Base-by-base conservation (phyloP, 371 early-diverging fungal genomes). In the Rhizomucor pusillus region DNA sequence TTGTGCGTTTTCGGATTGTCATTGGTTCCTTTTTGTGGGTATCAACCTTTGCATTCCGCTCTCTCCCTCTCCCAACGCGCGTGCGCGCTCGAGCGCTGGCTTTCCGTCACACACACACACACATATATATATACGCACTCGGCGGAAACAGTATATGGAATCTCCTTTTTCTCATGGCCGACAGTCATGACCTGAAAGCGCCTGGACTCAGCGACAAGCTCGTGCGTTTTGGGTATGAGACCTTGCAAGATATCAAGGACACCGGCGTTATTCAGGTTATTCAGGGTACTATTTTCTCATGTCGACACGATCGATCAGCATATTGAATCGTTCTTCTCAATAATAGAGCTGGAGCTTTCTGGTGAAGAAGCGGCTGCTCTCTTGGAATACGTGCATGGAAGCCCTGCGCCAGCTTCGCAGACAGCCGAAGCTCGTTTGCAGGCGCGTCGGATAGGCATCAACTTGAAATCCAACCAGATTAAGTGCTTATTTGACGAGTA, bases 211-310 rank as follows among this genome's bases (percentile, higher is more conserved):
- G 29, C 29, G 29, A 29, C 7, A 29, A 29, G 29, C 37, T 71
- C 19, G 52, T 59, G 20, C 44, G 57, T 9, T 50, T 44, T 39
- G 72, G 72, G 1, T 68, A 65, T 43, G 66, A 67, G 29, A 63
- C 45, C 12, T 13, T 66, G 3, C 55, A 63, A 29, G 57, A 68
- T 20, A 22, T 68, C 12, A 53, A 63, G 25, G 50, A 60, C 18
- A 45, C 39, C 4, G 57, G 49, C 24, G 23, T 66, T 10, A 16
- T 54, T 52, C 50, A 69, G 14, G 39, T 69, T 7, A 53, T 56
- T 43, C 41, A 43, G 63, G 66, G 70, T 66, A 46, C 7, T 44
- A 24, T 13, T 29, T 47, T 48, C 50, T 20, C n/a, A n/a, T n/a
- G n/a, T n/a, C n/a, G n/a, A n/a, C n/a, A n/a, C n/a, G n/a, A n/a